Percentiles rank a stretch among this genome's conserved stretches.
These are phyloP conservation scores for Skeletonema potamos DNA, from an alignment of 108 stramenopile species.

Conservation along the genomic window DNA sequence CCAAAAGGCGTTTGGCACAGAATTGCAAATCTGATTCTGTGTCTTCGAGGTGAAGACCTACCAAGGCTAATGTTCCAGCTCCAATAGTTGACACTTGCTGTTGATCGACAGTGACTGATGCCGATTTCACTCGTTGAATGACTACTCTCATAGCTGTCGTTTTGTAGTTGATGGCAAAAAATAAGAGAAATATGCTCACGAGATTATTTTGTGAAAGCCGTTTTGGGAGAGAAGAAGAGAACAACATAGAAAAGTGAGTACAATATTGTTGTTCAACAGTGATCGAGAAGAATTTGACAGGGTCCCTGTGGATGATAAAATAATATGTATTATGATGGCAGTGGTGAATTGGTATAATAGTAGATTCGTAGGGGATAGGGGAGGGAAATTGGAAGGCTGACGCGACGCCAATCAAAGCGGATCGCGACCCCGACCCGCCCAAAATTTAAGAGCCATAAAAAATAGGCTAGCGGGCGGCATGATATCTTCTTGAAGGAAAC, in stretches of 20 bases:
- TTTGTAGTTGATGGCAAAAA: not conserved
- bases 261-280: not conserved
- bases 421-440: too few relatives aligned
- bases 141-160: conserved; percentile 73
- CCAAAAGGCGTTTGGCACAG: conserved; percentile 71
- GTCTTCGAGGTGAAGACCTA: conserved; percentile 80
- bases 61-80: conserved; percentile 71
- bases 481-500: too few relatives aligned
- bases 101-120: conserved; percentile 81
- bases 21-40: conserved; percentile 64
- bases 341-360: too few relatives aligned
- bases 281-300: too few relatives aligned
- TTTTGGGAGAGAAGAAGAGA: not conserved
- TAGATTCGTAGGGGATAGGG: too few relatives aligned
- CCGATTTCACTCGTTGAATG: conserved; percentile 84
- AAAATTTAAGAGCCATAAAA: too few relatives aligned
- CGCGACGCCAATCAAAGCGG: too few relatives aligned
- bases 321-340: too few relatives aligned
- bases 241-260: not conserved
- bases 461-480: too few relatives aligned
- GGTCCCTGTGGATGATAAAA: too few relatives aligned
- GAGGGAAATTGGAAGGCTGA: too few relatives aligned
- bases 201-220: not conserved
- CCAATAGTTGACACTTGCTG: conserved; percentile 73
- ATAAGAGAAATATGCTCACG: not conserved